phyloP scores from a whole-genome alignment of 331 rosid genomes.

The Quercus lobata region DNA sequence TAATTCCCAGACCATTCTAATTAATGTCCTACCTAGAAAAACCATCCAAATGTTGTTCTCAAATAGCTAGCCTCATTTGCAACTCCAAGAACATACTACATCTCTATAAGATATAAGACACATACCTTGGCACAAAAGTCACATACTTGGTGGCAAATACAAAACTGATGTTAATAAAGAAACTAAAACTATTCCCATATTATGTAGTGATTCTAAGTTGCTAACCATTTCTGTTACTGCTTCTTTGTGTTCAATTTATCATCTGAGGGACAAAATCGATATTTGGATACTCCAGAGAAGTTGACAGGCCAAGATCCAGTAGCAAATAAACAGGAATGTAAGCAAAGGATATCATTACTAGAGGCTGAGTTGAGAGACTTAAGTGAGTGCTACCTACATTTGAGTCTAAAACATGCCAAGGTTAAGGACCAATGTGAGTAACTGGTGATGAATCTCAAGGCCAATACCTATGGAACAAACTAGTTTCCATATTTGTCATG shows the following conservation, averaged over 20 bases:
- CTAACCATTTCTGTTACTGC: not conserved
- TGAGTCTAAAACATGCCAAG: constrained; percentile 55
- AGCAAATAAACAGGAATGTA: constrained; percentile 14
- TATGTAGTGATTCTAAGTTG: not conserved
- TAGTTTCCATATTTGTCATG: not conserved
- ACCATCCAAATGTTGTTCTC: not conserved
- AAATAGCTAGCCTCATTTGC: not conserved
- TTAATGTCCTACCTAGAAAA: not conserved
- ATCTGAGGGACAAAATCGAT: not conserved
- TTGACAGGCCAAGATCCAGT: not conserved
- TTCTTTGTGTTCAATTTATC: not conserved
- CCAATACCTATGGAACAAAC: not conserved
- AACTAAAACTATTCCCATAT: not conserved
- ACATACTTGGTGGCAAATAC: not conserved
- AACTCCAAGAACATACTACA: not conserved
- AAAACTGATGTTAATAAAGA: not conserved
- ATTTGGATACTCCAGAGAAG: not conserved
- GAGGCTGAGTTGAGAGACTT: constrained; percentile 42
- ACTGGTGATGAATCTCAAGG: constrained; percentile 45
- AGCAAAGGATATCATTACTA: constrained; percentile 25
- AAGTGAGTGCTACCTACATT: constrained; percentile 38
- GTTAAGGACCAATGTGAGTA: constrained; percentile 43
- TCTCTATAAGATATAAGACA: not conserved
- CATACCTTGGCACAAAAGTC: not conserved
- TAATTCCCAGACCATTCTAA: not conserved